Percentiles rank a stretch among this genome's conserved stretches.
These are phyloP conservation scores for Pontederia paniculata DNA, from an alignment of 176 grass and related monocot genomes.

Conservation along the genomic window DNA sequence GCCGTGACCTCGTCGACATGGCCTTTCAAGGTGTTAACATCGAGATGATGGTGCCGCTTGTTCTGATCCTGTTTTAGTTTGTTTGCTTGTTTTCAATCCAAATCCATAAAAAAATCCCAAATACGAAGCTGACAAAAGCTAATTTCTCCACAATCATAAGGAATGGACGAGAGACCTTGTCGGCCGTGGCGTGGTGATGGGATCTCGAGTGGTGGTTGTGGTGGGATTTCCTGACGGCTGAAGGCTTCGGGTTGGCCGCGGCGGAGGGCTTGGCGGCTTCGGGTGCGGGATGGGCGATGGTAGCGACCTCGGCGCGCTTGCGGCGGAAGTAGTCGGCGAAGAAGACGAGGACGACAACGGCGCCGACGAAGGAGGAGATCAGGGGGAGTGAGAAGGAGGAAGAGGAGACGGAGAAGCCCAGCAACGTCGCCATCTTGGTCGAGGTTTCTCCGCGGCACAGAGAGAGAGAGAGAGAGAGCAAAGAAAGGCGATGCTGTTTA, in stretches of 20 bases:
- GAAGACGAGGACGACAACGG: slow-evolving; percentile 61
- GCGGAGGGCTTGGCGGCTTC: slow-evolving; percentile 23
- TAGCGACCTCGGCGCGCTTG: slow-evolving; percentile 61
- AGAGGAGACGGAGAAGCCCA: background rate
- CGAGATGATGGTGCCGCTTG: slow-evolving; percentile 87
- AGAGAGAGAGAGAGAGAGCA: too few relatives aligned
- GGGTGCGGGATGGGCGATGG: slow-evolving; percentile 33
- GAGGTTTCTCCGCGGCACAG: too few relatives aligned
- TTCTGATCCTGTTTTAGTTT: slow-evolving; percentile 36
- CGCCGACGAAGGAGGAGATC: slow-evolving; percentile 54
- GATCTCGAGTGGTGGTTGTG: slow-evolving; percentile 22
- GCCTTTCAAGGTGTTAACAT: slow-evolving; percentile 78
- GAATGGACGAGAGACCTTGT: slow-evolving; percentile 48
- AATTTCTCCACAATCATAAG: too few relatives aligned
- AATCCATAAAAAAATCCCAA: too few relatives aligned
- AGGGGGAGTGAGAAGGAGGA: slow-evolving; percentile 43
- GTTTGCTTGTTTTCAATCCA: too few relatives aligned
- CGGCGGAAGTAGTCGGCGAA: slow-evolving; percentile 73
- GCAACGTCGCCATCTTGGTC: too few relatives aligned
- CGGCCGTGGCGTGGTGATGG: slow-evolving; percentile 48
- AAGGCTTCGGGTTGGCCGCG: slow-evolving; percentile 14
- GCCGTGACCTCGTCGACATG: slow-evolving; percentile 66
- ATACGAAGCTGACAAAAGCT: too few relatives aligned
- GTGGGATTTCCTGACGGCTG: slow-evolving; percentile 32
- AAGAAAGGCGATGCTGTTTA: too few relatives aligned